These are phyloP conservation scores for Naganishia antarctica DNA, from an alignment of 768 basidiomycete genomes.

Conservation along the genomic window DNA sequence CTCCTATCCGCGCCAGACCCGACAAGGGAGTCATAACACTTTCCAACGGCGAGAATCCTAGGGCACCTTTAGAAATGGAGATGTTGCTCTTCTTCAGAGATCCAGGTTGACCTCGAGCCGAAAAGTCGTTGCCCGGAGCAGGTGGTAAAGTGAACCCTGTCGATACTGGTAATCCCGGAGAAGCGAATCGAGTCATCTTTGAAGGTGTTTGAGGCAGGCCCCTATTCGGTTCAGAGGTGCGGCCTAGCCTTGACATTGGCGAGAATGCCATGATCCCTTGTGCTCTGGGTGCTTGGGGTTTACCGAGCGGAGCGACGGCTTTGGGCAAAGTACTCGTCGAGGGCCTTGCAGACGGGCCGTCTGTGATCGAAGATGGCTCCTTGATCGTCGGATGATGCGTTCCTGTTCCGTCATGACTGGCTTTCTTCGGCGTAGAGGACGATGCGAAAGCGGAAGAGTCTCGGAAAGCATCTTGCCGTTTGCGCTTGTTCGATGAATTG, in stretches of 20 bases:
- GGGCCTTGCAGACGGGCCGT: background rate
- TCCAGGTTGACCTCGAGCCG: background rate
- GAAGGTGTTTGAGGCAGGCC: slow-evolving; percentile 8
- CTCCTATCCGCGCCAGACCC: background rate
- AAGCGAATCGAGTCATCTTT: background rate
- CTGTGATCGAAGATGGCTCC: too few relatives aligned
- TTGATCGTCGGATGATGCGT: too few relatives aligned
- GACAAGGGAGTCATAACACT: slow-evolving; percentile 3
- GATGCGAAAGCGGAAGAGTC: background rate
- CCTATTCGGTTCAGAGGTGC: background rate
- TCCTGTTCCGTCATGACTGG: too few relatives aligned
- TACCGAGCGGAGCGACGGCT: background rate
- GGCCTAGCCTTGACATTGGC: background rate
- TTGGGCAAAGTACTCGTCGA: background rate
- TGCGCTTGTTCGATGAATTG: slow-evolving; percentile 13
- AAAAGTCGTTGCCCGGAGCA: background rate
- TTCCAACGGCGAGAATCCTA: background rate
- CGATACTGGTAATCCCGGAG: background rate
- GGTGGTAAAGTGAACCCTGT: background rate
- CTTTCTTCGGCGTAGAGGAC: background rate
- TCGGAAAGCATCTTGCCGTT: slow-evolving; percentile 7
- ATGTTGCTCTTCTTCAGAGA: too few relatives aligned
- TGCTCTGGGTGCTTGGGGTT: background rate
- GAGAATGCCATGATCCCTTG: slow-evolving; percentile 19
- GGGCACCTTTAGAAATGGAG: background rate